Evolutionary conservation across 2,329 filamentous ascomycete species (phyloP).

Genomic region (Arthrinium puccinioides): DNA sequence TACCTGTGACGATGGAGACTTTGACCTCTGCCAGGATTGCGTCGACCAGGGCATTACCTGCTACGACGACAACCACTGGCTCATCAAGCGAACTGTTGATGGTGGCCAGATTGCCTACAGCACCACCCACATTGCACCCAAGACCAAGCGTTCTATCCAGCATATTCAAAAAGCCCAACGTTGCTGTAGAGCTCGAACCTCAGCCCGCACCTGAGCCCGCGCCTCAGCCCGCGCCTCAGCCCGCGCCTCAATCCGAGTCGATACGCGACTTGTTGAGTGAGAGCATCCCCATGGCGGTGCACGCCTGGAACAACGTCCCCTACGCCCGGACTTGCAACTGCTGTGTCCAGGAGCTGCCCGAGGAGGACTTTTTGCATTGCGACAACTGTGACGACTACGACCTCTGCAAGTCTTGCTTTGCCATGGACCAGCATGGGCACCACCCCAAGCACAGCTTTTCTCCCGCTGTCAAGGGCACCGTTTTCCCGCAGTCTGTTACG

Average conservation of each 20-base stretch:
- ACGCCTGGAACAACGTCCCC: constrained; percentile 6
- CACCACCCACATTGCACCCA: constrained; percentile 73
- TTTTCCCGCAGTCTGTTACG: constrained; percentile 53
- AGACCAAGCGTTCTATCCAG: constrained; percentile 36
- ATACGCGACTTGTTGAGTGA: not conserved
- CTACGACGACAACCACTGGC: constrained; percentile 74
- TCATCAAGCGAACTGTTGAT: constrained; percentile 82
- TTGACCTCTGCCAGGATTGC: constrained; percentile 81
- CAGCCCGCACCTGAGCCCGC: no score
- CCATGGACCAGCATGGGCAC: constrained; percentile 73
- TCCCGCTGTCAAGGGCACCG: constrained; percentile 56
- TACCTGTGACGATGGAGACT: constrained; percentile 88
- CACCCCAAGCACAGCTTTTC: constrained; percentile 80
- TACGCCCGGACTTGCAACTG: constrained; percentile 59
- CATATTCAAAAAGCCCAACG: no score
- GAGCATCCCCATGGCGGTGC: no score
- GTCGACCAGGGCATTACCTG: constrained; percentile 71
- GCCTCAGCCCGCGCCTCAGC: not conserved
- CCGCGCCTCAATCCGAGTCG: no score
- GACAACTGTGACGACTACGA: constrained; percentile 82
- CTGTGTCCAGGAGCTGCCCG: constrained; percentile 62
- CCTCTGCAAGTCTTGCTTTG: constrained; percentile 78
- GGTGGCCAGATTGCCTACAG: constrained; percentile 77
- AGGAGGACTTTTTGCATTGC: constrained; percentile 81
- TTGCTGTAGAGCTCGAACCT: no score